phyloP scores from a whole-genome alignment of 331 rosid species.

The Phaseolus coccineus region DNA sequence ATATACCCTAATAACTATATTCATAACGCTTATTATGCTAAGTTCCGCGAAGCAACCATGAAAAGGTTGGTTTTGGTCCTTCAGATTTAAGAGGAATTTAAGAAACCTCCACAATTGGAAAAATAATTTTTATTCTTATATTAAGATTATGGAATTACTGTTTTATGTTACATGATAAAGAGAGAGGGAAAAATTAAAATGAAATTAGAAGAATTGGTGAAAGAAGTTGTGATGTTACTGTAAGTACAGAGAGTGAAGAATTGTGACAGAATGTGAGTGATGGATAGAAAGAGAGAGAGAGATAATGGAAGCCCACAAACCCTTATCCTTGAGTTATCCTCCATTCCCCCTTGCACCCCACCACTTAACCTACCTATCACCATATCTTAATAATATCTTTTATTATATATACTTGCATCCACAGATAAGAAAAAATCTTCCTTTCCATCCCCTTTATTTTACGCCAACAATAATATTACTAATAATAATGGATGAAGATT shows the following conservation, averaged over 20 bases:
- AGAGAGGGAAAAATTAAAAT: too few species aligned
- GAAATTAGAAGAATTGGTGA: neutral
- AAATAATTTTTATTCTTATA: too few species aligned
- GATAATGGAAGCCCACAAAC: slow-evolving; percentile 56
- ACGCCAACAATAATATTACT: too few species aligned
- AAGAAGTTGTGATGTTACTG: neutral
- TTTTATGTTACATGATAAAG: too few species aligned
- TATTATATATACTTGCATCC: slow-evolving; percentile 15
- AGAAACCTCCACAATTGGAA: too few species aligned
- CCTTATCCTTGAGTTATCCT: slow-evolving; percentile 58
- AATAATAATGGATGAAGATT: too few species aligned
- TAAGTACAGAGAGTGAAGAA: neutral
- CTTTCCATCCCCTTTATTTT: too few species aligned
- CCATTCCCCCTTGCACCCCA: slow-evolving; percentile 49
- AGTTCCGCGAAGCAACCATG: neutral
- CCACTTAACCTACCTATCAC: slow-evolving; percentile 42
- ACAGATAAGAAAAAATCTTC: slow-evolving; percentile 16
- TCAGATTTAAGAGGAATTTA: too few species aligned
- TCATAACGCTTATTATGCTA: neutral
- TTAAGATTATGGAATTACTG: too few species aligned
- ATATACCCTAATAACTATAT: too few species aligned
- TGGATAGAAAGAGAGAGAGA: too few species aligned
- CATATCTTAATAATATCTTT: slow-evolving; percentile 42
- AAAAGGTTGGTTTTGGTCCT: neutral
- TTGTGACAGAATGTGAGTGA: neutral